Base-by-base conservation (phyloP, 2,329 filamentous ascomycete genomes). In the Apiospora phragmitis region DNA sequence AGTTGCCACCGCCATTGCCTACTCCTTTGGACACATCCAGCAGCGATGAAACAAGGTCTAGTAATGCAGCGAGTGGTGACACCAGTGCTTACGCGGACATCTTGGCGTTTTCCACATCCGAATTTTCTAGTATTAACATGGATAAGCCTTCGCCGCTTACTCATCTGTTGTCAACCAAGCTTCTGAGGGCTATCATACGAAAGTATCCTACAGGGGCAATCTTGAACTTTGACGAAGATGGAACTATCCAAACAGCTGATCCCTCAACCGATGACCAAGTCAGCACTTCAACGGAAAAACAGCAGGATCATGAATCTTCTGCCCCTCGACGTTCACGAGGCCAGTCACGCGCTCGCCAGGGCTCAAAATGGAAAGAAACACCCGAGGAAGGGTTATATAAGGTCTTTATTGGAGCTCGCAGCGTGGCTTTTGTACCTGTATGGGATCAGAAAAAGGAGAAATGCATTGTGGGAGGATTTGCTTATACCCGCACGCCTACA, bases 401-500 rank as follows among this genome's bases (percentile, higher is more conserved):
- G 69, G 76, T 7, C 76, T 86, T 3, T 70, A 76, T 0, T 70
- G 76, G 4, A 74, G 85, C 85, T 0, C 78, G 85, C 6, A 85
- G 83, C 32, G 76, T 88, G 0, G 82, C 82, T 0, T 81, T 86
- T 51, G 78, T 87, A 1, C 86, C 86, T 0, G 73, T 88, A 0
- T 88, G 85, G 85, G 83, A 87, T 68, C 72, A 80, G 0, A 78
- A 81, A 11, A 81, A 80, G 70, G 81, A 86, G 41, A 78, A 85
- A 14, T 87, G 85, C 83, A 87, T 83, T 71, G 83, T 85, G 0
- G 85, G 83, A 0, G 83, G 83, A 5, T 85, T 89, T 51, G 77
- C 84, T 4, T 88, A 86, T 79, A 87, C 86, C 0, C 80, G 77
- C 3, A 79, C 75, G 2, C 79, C 81, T 1, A 83, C 80, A 0